Conservation (phyloP, 2,329 filamentous ascomycete species). For the Pseudopithomyces chartarum region DNA sequence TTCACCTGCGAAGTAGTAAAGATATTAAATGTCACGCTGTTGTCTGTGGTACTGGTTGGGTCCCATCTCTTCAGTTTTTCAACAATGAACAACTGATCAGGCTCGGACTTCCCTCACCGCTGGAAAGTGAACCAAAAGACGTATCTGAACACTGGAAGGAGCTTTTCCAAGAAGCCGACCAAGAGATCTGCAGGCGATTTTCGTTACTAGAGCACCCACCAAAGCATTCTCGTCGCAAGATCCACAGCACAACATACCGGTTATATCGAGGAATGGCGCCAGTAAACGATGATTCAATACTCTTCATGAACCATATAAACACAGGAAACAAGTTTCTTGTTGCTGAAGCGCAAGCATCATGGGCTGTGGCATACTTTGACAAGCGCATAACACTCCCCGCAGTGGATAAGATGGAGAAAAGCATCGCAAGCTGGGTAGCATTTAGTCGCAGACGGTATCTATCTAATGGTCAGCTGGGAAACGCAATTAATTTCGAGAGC, state of each 20-base stretch:
- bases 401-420: not conserved
- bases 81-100: not conserved
- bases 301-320: conserved; percentile 20
- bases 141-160: conserved; percentile 13
- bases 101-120: conserved; percentile 14
- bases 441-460: not conserved
- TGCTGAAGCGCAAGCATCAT: not conserved
- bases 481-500: not conserved
- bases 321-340: not conserved
- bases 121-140: not conserved
- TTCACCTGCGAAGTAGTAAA: conserved; percentile 16
- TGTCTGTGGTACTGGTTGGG: conserved; percentile 34
- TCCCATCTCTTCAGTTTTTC: conserved; percentile 14
- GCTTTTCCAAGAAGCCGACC: conserved; percentile 13
- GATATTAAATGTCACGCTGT: conserved; percentile 23
- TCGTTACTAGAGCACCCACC: conserved; percentile 19
- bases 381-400: not conserved
- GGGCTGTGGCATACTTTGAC: not conserved
- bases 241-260: conserved; percentile 22
- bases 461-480: not conserved
- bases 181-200: conserved; percentile 6
- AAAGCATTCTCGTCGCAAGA: conserved; percentile 5
- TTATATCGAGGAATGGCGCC: conserved; percentile 21
- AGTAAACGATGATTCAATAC: conserved; percentile 16
- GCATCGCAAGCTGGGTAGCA: conserved; percentile 4